Percentiles rank a stretch among this genome's conserved stretches.
Evolutionary conservation across 257 asterid genomes (phyloP).

Genomic region (Solanum peruvianum): DNA sequence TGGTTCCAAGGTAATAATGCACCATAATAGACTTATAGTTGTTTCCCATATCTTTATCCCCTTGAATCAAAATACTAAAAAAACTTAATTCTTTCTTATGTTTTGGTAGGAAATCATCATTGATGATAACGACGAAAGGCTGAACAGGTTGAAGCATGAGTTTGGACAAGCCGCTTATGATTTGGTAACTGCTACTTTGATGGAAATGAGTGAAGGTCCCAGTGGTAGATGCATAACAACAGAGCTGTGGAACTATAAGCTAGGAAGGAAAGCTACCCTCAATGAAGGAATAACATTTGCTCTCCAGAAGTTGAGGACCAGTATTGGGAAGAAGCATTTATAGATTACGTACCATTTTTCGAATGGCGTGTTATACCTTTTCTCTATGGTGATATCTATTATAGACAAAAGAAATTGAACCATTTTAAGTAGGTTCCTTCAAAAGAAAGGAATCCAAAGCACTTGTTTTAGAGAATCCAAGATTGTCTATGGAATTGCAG

Average conservation of each 20-base stretch:
- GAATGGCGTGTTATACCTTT: neutral
- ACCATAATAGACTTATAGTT: neutral
- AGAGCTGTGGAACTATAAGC: conserved; percentile 12
- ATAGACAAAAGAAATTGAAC: neutral
- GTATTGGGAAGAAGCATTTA: neutral
- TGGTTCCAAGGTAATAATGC: neutral
- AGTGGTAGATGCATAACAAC: neutral
- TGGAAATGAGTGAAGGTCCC: conserved; percentile 11
- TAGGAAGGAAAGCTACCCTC: conserved; percentile 5
- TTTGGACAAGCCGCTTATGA: neutral
- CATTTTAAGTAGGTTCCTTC: neutral
- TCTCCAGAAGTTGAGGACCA: neutral
- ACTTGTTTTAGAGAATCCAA: neutral
- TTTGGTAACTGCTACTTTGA: conserved; percentile 2
- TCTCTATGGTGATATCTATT: neutral
- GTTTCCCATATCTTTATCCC: neutral
- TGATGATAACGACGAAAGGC: conserved; percentile 5
- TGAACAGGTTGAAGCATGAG: conserved; percentile 4
- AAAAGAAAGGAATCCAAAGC: neutral
- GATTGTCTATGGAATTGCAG: neutral
- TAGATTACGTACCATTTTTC: neutral
- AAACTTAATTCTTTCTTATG: neutral
- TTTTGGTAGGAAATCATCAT: neutral
- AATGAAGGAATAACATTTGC: conserved; percentile 6
- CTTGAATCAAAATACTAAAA: neutral